Evolutionary conservation across 345 rosid genomes (phyloP).

Genomic region (Eucalyptus decipiens): DNA sequence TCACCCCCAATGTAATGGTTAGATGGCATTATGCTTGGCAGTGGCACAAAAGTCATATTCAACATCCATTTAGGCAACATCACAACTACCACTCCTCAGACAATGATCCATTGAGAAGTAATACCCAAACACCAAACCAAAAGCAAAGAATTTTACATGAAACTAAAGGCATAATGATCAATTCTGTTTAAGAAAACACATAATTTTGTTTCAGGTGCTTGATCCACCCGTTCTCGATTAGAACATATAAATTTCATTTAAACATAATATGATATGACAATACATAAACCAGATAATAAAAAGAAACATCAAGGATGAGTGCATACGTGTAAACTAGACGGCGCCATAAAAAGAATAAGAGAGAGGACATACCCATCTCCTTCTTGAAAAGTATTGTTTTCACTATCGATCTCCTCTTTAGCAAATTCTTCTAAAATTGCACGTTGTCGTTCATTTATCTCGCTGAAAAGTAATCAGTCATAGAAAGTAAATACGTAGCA

Average conservation of each 20-base stretch:
- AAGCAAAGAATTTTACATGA: background rate
- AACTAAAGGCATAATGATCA: background rate
- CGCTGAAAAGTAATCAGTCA: constrained; percentile 12
- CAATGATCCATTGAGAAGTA: background rate
- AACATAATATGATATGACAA: background rate
- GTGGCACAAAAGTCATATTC: background rate
- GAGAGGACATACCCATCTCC: constrained; percentile 53
- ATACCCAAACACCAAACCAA: background rate
- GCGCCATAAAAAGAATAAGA: background rate
- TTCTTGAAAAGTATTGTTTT: constrained; percentile 13
- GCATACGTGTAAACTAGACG: background rate
- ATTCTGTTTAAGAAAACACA: background rate
- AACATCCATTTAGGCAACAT: background rate
- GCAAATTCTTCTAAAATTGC: constrained; percentile 84
- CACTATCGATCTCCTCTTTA: constrained; percentile 62
- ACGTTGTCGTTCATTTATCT: constrained; percentile 60
- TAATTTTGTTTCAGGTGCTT: background rate
- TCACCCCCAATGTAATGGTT: background rate
- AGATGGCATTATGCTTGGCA: background rate
- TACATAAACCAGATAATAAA: background rate
- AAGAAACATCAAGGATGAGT: background rate
- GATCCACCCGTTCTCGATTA: background rate
- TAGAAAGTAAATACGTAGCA: background rate
- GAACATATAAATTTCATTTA: background rate
- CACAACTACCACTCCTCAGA: background rate